Base-by-base conservation (phyloP, 2,329 filamentous ascomycete genomes). In the Pyricularia grisea region DNA sequence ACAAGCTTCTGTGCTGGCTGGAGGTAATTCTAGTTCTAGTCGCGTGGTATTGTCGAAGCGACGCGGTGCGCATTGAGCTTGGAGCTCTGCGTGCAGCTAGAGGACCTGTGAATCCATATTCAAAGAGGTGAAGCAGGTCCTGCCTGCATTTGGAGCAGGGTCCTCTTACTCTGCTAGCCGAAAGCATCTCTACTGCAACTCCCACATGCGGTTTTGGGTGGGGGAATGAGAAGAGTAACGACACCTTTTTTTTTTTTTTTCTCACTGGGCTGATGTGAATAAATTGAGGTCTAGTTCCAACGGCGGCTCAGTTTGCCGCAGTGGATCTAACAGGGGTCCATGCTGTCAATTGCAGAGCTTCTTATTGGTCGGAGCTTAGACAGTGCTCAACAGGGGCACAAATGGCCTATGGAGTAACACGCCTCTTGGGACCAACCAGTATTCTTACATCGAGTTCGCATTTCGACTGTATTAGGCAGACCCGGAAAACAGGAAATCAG, bases 71-170 rank as follows among this genome's bases (percentile, higher is more conserved):
- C 14, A 60, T 14, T 23, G 31, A 50, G 42, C 30, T 42, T 23
- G 67, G 60, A 64, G 67, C 60, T 68, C 67, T 14, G 12, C 28
- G 60, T 25, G 31, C 50, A n/a, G 31, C 30, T 23, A 63, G 64
- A 33, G 67, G 25, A 20, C 67, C 60, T 10, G 33, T 36, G 28
- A 70, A 63, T 27, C 68, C 66, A 30, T 67, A 33, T 17, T 71
- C 71, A 67, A 73, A 71, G 0, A 70, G 70, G 50, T 70, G 71
- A 36, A 68, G 65, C 23, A 74, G 68, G 70, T 72, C 73, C 33
- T 70, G 68, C 61, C 73, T 72, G 68, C 71, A 72, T 17, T 70
- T 71, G 63, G 71, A 71, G 60, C 73, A 74, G 1, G 71, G 66
- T 12, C 69, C 55, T 11, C 68, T n/a, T 27, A 66, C 30, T 66